Evolutionary conservation across 805 yeast species (phyloP).

Genomic region (Kluyveromyces lactis): DNA sequence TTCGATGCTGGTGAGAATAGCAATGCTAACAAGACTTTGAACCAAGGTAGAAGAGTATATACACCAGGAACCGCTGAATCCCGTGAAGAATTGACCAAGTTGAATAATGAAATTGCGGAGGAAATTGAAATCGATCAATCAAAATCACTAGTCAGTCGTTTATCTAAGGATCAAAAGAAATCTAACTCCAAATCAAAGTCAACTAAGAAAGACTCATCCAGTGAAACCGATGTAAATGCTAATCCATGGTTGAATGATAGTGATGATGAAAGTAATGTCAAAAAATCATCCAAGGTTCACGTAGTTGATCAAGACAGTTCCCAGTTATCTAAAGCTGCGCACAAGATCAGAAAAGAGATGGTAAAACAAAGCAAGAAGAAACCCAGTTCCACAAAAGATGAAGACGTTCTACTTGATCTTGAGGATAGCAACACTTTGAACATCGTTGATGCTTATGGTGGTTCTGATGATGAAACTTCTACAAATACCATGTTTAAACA

Average conservation of each 20-base stretch:
- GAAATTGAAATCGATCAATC: conserved; percentile 47
- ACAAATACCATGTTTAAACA: conserved; percentile 59
- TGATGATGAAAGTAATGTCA: conserved; percentile 24
- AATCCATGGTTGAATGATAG: conserved; percentile 46
- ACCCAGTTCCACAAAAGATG: conserved; percentile 31
- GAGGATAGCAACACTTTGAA: conserved; percentile 41
- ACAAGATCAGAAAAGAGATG: conserved; percentile 34
- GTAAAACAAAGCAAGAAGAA: conserved; percentile 16
- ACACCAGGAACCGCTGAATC: conserved; percentile 42
- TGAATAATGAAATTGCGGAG: conserved; percentile 30
- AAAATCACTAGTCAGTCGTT: conserved; percentile 36
- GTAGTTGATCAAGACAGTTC: conserved; percentile 45
- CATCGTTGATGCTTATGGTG: conserved; percentile 40
- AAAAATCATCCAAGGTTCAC: conserved; percentile 39
- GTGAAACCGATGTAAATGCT: conserved; percentile 16
- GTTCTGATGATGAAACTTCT: conserved; percentile 37
- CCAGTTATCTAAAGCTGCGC: conserved; percentile 38
- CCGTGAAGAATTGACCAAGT: conserved; percentile 27
- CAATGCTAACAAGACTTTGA: conserved; percentile 43
- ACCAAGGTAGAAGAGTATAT: conserved; percentile 75
- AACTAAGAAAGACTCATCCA: background rate
- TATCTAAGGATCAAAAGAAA: conserved; percentile 20
- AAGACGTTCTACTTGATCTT: conserved; percentile 35
- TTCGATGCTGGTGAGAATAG: conserved; percentile 28
- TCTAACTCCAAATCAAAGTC: conserved; percentile 3